Base-by-base conservation (phyloP, 2,329 filamentous ascomycete species). In the Lachnellula arida region DNA sequence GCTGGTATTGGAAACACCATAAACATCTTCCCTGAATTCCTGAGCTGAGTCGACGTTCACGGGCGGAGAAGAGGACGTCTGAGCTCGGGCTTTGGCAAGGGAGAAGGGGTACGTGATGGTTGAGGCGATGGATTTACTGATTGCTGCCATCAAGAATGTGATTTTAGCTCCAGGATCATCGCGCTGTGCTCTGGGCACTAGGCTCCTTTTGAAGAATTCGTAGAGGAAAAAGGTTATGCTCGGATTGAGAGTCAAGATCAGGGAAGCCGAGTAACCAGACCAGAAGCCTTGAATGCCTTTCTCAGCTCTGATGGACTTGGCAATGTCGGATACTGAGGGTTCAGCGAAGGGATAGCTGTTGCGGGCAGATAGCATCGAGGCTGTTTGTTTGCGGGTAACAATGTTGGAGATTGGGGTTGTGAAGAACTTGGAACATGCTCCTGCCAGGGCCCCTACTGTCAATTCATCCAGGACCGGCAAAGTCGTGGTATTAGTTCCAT, bases 211-310 rank as follows among this genome's bases (percentile, higher is more conserved):
- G 19, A 94, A 74, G 7, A 86, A 74, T 63, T 90, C 86, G 67
- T 95, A 89, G 32, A 96, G 75, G 63, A 93, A 85, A 69, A 96
- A 92, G 0, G 92, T 96, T 60, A 96, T 80, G 61, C 87, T 87
- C 1, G 92, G 91, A 66, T 96, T 96, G 28, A 96, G 76, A 0
- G 91, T 92, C 50, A 96, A 74, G 40, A 96, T 78, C 56, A 96
- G 71, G 22, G 82, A 86, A 2, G 91, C 90, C 19, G 88, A 89
- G 70, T 96, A 96, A 0, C 91, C 91, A 0, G 90, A 87, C 92
- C 91, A 96, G 65, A 96, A 87, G 2, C 90, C 91, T 46, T 76
- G 68, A 9, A 91, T 57, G 0, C 91, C 91, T 63, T 87, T 88
- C 68, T 93, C 87, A 1, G 75, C 67, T 42, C 76, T 74, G 57